These are phyloP conservation scores for Naganishia sp. DNA, from an alignment of 1,284 basidiomycete species.

Conservation along the genomic window DNA sequence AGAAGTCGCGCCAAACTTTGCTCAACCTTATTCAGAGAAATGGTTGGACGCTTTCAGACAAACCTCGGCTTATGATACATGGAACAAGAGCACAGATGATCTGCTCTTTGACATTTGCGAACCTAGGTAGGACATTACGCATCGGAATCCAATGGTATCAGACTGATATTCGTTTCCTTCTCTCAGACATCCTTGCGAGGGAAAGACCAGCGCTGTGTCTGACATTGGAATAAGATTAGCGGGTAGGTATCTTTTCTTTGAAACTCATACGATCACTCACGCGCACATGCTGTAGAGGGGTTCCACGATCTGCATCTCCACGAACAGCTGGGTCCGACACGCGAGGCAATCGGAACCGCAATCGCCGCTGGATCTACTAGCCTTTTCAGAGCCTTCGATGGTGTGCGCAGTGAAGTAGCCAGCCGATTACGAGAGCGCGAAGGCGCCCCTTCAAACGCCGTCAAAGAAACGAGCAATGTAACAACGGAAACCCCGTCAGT, in stretches of 20 bases:
- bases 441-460: constrained; percentile 12
- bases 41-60: constrained; percentile 82
- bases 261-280: background rate
- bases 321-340: constrained; percentile 81
- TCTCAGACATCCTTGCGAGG: constrained; percentile 74
- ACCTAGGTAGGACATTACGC: constrained; percentile 63
- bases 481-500: background rate
- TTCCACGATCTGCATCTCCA: constrained; percentile 87
- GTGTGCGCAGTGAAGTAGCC: constrained; percentile 61
- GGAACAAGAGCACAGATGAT: constrained; percentile 83
- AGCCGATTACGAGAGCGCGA: constrained; percentile 44
- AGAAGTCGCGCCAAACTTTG: constrained; percentile 47
- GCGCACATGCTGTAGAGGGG: constrained; percentile 65
- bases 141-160: too few species aligned
- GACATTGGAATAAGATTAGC: constrained; percentile 80
- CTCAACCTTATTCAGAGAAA: constrained; percentile 74
- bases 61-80: constrained; percentile 80
- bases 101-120: constrained; percentile 89
- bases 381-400: constrained; percentile 83
- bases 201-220: constrained; percentile 80
- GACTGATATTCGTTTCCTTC: constrained; percentile 48
- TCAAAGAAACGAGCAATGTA: constrained; percentile 1
- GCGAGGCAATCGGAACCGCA: constrained; percentile 78
- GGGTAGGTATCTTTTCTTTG: constrained; percentile 36
- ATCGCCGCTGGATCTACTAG: constrained; percentile 72